Conservation (phyloP, 805 yeast species). For the Starmerella khaoyaiensis region DNA sequence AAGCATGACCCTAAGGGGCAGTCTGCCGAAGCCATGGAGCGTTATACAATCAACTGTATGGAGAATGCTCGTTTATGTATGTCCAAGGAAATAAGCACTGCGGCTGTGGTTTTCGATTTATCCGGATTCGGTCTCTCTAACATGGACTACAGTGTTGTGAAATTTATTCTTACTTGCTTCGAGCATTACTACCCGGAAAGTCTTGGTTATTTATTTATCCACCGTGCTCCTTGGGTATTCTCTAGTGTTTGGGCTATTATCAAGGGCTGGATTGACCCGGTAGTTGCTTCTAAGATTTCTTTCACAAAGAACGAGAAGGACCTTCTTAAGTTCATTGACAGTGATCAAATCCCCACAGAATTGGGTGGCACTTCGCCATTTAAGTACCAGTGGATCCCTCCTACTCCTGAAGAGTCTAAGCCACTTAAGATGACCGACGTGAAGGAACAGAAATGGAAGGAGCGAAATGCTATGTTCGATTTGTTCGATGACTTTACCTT, state of each 20-base stretch:
- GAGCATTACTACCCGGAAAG: slow-evolving; percentile 97
- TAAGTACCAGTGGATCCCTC: slow-evolving; percentile 48
- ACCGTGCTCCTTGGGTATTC: slow-evolving; percentile 95
- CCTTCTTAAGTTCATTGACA: slow-evolving; percentile 46
- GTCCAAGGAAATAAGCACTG: slow-evolving; percentile 63
- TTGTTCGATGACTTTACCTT: slow-evolving; percentile 52
- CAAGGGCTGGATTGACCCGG: slow-evolving; percentile 92
- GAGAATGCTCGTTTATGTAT: slow-evolving; percentile 72
- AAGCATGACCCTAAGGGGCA: slow-evolving; percentile 60
- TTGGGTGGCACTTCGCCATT: slow-evolving; percentile 62
- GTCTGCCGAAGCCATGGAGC: slow-evolving; percentile 55
- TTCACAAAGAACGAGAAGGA: slow-evolving; percentile 67
- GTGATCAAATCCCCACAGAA: slow-evolving; percentile 47
- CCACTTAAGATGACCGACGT: slow-evolving; percentile 34
- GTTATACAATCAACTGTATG: slow-evolving; percentile 60
- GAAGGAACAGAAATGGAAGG: slow-evolving; percentile 34
- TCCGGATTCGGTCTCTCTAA: slow-evolving; percentile 76
- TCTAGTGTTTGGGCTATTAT: slow-evolving; percentile 88
- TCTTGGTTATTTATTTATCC: slow-evolving; percentile 69
- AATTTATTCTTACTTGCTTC: slow-evolving; percentile 74
- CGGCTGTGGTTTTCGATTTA: slow-evolving; percentile 75
- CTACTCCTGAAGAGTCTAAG: slow-evolving; percentile 47
- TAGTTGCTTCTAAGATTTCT: slow-evolving; percentile 78
- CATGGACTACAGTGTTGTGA: slow-evolving; percentile 87
- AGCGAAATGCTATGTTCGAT: slow-evolving; percentile 43